These are phyloP conservation scores for Colletotrichum tropicicola DNA, from an alignment of 2,329 filamentous ascomycete genomes.

Conservation along the genomic window DNA sequence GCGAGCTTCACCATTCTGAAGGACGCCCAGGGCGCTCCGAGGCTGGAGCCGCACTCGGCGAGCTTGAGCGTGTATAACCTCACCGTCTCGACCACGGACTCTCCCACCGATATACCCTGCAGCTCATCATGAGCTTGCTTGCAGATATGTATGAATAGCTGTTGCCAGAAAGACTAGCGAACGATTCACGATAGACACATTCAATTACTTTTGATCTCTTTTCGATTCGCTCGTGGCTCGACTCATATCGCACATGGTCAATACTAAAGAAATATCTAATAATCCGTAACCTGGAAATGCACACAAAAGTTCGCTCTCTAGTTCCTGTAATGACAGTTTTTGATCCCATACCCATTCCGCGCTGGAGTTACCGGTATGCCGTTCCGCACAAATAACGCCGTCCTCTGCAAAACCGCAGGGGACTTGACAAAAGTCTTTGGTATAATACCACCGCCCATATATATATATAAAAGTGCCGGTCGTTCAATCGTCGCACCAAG, in stretches of 20 bases:
- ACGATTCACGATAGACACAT: background rate
- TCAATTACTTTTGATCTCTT: background rate
- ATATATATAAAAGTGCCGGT: slow-evolving; percentile 7
- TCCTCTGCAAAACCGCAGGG: background rate
- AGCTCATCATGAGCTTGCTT: background rate
- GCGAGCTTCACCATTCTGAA: slow-evolving; percentile 20
- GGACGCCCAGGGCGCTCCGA: background rate
- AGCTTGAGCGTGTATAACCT: slow-evolving; percentile 23
- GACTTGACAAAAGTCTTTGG: background rate
- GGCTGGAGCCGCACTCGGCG: slow-evolving; percentile 8
- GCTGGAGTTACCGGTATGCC: background rate
- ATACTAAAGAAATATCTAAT: background rate
- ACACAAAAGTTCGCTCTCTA: background rate
- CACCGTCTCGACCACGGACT: slow-evolving; percentile 9
- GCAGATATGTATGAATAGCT: no score
- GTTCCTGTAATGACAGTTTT: slow-evolving; percentile 19
- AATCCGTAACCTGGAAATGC: slow-evolving; percentile 1
- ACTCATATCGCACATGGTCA: background rate
- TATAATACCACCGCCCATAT: slow-evolving; percentile 1
- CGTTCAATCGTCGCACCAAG: slow-evolving; percentile 9
- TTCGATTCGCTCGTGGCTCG: background rate
- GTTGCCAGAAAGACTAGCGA: no score
- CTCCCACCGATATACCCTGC: slow-evolving; percentile 15
- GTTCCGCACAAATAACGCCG: slow-evolving; percentile 1
- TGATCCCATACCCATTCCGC: slow-evolving; percentile 9